These are phyloP conservation scores for Lineolata rhizophorae DNA, from an alignment of 495 filamentous ascomycete genomes.

Conservation along the genomic window DNA sequence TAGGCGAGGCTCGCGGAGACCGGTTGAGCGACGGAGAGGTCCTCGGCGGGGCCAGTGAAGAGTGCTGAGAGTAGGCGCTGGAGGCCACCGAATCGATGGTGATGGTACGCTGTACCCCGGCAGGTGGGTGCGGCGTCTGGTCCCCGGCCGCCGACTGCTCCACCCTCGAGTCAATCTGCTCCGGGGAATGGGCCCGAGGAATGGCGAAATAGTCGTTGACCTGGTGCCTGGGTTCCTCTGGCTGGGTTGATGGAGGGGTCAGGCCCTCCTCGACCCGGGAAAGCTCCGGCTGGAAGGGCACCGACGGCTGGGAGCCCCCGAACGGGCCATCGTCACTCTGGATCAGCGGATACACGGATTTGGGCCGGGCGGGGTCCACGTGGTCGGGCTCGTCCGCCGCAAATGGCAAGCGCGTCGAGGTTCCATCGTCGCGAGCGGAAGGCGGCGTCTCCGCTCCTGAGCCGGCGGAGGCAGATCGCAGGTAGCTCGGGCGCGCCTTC, in stretches of 20 bases:
- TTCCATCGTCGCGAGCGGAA: no score
- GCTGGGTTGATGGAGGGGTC: no score
- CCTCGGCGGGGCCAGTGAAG: no score
- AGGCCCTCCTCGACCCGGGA: conserved; percentile 13
- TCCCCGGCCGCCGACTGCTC: no score
- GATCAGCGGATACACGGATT: conserved; percentile 1
- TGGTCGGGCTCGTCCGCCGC: conserved; percentile 22
- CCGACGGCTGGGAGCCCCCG: neutral
- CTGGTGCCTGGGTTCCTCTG: conserved; percentile 9
- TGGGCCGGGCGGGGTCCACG: conserved; percentile 2
- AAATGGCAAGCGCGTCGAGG: no score
- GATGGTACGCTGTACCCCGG: no score
- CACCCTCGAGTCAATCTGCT: conserved; percentile 20
- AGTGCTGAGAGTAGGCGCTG: no score
- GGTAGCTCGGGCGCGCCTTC: conserved; percentile 48
- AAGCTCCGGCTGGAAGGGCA: conserved; percentile 5
- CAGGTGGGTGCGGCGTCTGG: no score
- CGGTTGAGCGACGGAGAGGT: no score
- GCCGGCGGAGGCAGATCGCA: conserved; percentile 31
- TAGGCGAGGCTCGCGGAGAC: no score
- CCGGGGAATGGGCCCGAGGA: conserved; percentile 27
- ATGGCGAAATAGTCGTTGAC: conserved; percentile 21
- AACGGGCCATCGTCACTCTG: conserved; percentile 4
- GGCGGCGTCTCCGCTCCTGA: conserved; percentile 5
- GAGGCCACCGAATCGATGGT: no score